Evolutionary conservation across 2,329 filamentous ascomycete genomes (phyloP).

Genomic region (Pestalotiopsis fici): DNA sequence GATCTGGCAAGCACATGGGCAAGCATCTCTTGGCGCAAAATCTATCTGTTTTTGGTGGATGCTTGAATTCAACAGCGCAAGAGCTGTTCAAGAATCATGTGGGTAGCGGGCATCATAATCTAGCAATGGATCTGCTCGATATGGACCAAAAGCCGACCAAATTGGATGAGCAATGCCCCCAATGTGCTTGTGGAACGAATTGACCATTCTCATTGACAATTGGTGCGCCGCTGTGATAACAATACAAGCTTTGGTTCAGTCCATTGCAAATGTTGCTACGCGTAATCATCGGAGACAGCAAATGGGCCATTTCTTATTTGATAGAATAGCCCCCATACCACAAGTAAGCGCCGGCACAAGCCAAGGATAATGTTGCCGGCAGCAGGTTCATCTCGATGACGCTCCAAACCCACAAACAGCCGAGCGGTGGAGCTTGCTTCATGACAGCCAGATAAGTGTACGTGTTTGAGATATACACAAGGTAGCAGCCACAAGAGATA

Average conservation of each 20-base stretch:
- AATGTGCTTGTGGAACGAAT: no score
- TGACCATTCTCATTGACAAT: no score
- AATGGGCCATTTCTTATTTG: not conserved
- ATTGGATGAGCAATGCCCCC: no score
- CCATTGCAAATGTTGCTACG: no score
- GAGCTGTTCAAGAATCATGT: not conserved
- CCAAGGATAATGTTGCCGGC: conserved; percentile 61
- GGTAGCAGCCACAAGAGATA: conserved; percentile 69
- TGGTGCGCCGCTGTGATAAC: no score
- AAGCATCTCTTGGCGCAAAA: not conserved
- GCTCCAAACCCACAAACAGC: conserved; percentile 90
- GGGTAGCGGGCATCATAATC: not conserved
- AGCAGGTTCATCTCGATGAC: conserved; percentile 81
- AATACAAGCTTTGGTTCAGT: no score
- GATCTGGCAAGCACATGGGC: not conserved
- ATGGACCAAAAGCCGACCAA: no score
- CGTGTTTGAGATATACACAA: conserved; percentile 80
- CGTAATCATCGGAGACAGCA: not conserved
- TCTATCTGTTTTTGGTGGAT: not conserved
- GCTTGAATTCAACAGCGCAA: not conserved
- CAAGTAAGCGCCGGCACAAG: conserved; percentile 44
- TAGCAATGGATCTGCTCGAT: not conserved
- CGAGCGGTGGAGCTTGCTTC: conserved; percentile 87
- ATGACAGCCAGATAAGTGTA: conserved; percentile 84
- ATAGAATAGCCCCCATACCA: conserved; percentile 52